Conservation (phyloP, 140 eudicot species). For the Ambrosia hybrid region DNA sequence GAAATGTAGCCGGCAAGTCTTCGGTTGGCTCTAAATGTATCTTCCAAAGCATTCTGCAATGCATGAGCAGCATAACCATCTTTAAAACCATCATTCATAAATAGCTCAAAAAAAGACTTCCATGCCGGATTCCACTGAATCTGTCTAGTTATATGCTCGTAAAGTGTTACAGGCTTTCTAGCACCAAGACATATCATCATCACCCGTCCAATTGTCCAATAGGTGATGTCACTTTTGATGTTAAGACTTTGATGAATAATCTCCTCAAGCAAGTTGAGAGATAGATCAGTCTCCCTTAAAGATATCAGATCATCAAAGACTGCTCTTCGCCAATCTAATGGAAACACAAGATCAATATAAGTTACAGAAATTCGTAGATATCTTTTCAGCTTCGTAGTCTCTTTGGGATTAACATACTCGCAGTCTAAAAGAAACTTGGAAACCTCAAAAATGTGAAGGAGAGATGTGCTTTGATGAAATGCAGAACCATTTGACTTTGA, state of each 20-base stretch:
- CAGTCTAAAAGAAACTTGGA: slow-evolving; percentile 42
- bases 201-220: slow-evolving; percentile 54
- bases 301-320: slow-evolving; percentile 34
- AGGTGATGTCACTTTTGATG: slow-evolving; percentile 27
- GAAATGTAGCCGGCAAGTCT: slow-evolving; percentile 41
- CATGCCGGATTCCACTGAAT: slow-evolving; percentile 30
- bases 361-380: slow-evolving; percentile 25
- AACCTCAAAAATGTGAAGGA: slow-evolving; percentile 44
- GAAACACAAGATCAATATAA: slow-evolving; percentile 42
- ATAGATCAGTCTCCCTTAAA: slow-evolving; percentile 40
- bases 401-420: slow-evolving; percentile 21
- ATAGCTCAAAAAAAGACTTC: slow-evolving; percentile 35
- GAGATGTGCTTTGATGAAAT: slow-evolving; percentile 43
- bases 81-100: slow-evolving; percentile 3
- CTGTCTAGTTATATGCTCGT: slow-evolving; percentile 16
- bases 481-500: slow-evolving; percentile 11
- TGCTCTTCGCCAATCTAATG: slow-evolving; percentile 57
- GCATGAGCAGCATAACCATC: slow-evolving; percentile 15
- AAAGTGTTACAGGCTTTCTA: slow-evolving; percentile 30
- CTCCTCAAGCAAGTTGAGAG: slow-evolving; percentile 46
- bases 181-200: slow-evolving; percentile 54
- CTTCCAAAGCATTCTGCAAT: slow-evolving; percentile 39
- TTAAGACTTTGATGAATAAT: slow-evolving; percentile 27
- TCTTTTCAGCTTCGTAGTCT: slow-evolving; percentile 8
- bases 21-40: slow-evolving; percentile 46